Evolutionary conservation across 202 grass and related monocot species (phyloP).

Genomic region (Alloteropsis angusta): DNA sequence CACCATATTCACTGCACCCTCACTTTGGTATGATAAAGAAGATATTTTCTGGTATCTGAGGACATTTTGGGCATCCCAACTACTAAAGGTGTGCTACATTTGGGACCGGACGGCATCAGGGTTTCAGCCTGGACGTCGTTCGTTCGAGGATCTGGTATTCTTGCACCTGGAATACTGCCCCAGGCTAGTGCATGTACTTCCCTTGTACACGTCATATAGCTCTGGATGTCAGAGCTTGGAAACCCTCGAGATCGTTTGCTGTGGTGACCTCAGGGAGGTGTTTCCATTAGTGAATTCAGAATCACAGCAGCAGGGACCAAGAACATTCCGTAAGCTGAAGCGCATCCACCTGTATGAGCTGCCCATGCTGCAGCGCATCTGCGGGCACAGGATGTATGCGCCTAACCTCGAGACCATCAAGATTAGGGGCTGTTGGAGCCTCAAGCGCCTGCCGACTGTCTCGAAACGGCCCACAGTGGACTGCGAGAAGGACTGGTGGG

Average conservation of each 20-base stretch:
- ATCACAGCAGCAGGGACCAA: too few species aligned
- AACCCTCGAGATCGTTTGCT: background rate
- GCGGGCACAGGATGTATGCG: too few species aligned
- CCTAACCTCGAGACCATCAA: background rate
- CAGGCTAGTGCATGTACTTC: background rate
- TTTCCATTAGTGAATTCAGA: too few species aligned
- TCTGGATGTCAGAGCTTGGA: background rate
- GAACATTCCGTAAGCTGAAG: too few species aligned
- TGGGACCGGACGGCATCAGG: background rate
- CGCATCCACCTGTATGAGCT: background rate
- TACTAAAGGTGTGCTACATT: background rate
- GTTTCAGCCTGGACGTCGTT: background rate
- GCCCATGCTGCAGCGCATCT: background rate
- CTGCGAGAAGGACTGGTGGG: constrained; percentile 24
- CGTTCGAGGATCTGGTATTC: background rate
- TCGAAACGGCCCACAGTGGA: background rate
- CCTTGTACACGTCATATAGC: rapidly evolving
- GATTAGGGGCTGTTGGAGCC: constrained; percentile 15
- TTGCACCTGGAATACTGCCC: background rate
- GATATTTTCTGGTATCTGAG: background rate
- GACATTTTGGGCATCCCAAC: background rate
- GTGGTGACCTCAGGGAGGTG: background rate
- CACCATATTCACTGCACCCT: too few species aligned
- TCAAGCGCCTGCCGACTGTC: background rate
- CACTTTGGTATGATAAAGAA: background rate